phyloP scores from a whole-genome alignment of 2,329 filamentous ascomycete genomes.

The Herpotrichia juniperi region DNA sequence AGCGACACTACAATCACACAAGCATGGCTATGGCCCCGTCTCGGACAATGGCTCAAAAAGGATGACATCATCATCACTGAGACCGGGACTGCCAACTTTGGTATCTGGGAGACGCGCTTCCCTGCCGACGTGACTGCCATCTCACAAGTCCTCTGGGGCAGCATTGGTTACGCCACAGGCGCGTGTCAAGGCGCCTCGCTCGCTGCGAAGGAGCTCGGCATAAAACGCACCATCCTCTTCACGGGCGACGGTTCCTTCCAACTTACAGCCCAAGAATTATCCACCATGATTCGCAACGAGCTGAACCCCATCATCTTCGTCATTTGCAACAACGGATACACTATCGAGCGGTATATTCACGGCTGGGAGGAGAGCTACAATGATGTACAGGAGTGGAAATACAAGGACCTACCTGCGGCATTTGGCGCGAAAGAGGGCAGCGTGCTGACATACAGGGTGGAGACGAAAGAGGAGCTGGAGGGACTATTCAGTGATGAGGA shows the following conservation, averaged over 20 bases:
- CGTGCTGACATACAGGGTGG: constrained; percentile 69
- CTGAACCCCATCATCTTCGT: constrained; percentile 83
- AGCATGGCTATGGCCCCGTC: constrained; percentile 76
- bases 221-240: constrained; percentile 76
- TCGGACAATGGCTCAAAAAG: constrained; percentile 73
- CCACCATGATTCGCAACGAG: constrained; percentile 78
- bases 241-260: constrained; percentile 91
- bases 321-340: constrained; percentile 87
- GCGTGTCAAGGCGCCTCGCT: constrained; percentile 73
- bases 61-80: constrained; percentile 84
- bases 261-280: constrained; percentile 81
- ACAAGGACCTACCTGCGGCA: constrained; percentile 68
- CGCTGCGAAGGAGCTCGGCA: constrained; percentile 69
- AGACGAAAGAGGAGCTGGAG: constrained; percentile 72
- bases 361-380: constrained; percentile 82
- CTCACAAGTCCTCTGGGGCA: constrained; percentile 77
- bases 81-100: constrained; percentile 87
- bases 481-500: constrained; percentile 67
- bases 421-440: constrained; percentile 68
- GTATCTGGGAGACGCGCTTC: constrained; percentile 85
- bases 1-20: constrained; percentile 64
- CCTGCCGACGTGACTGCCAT: constrained; percentile 78
- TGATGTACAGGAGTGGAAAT: constrained; percentile 78
- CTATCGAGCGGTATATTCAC: constrained; percentile 88
- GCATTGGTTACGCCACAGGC: constrained; percentile 69